These are phyloP conservation scores for Omphalotus guepiniiformis DNA, from an alignment of 768 basidiomycete genomes.

Conservation along the genomic window DNA sequence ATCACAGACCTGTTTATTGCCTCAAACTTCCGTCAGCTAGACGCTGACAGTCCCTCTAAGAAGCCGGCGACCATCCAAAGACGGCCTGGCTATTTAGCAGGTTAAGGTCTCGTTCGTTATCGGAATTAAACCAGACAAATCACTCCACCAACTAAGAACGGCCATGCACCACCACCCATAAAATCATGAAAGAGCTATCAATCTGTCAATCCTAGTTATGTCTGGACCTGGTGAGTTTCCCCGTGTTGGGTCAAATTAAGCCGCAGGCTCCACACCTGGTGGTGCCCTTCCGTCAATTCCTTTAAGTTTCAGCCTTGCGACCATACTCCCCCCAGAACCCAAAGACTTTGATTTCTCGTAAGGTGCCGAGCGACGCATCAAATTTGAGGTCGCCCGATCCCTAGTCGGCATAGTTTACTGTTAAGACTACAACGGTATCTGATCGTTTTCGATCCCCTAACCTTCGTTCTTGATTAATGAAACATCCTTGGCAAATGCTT, in stretches of 20 bases:
- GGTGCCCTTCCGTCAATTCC: conserved; percentile 73
- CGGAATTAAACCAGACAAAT: conserved; percentile 97
- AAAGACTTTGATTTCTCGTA: conserved; percentile 88
- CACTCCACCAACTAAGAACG: conserved; percentile 90
- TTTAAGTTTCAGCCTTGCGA: conserved; percentile 77
- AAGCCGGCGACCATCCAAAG: conserved; percentile 73
- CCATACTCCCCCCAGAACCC: conserved; percentile 80
- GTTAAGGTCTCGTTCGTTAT: conserved; percentile 93
- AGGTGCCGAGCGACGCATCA: conserved; percentile 73
- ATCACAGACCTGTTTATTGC: conserved; percentile 92
- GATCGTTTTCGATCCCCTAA: conserved; percentile 83
- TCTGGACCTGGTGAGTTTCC: conserved; percentile 80
- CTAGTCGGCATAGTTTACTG: conserved; percentile 83
- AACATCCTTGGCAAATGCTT: conserved; percentile 85
- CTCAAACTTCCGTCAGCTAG: conserved; percentile 83
- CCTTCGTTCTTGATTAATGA: conserved; percentile 85
- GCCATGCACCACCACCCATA: conserved; percentile 88
- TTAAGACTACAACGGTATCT: conserved; percentile 83
- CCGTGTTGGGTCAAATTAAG: conserved; percentile 85
- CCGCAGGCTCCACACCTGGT: conserved; percentile 62
- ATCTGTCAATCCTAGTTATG: conserved; percentile 75
- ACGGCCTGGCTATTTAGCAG: conserved; percentile 86
- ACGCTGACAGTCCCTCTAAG: conserved; percentile 84
- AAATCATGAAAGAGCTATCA: conserved; percentile 84
- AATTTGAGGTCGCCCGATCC: conserved; percentile 66